Conservation (phyloP, 1,139 yeast species). For the Kodamaea anthophila region DNA sequence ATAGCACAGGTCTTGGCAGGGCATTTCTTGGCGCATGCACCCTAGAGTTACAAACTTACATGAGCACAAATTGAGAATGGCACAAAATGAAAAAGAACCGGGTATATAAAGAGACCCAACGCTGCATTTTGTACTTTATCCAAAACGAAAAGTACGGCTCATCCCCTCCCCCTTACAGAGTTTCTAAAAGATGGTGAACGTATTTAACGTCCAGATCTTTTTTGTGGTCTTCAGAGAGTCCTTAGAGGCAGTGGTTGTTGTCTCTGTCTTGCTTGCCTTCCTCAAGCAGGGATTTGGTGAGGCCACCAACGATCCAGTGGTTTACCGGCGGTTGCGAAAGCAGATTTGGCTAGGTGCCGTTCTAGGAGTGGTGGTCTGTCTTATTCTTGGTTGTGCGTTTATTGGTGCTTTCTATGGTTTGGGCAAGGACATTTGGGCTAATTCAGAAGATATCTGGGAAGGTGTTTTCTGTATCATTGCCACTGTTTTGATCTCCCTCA, state of each 20-base stretch:
- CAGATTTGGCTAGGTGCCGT: conserved; percentile 82
- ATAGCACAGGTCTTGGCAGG: neutral
- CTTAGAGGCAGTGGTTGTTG: conserved; percentile 18
- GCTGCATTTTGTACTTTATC: neutral
- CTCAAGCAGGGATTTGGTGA: conserved; percentile 19
- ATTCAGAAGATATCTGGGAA: conserved; percentile 90
- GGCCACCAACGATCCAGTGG: conserved; percentile 14
- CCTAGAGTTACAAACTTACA: neutral
- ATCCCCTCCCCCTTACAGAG: conserved; percentile 2
- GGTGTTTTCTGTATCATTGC: conserved; percentile 84
- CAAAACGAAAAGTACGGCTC: conserved; percentile 3
- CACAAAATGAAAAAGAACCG: neutral
- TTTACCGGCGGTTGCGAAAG: conserved; percentile 19
- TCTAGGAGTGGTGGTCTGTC: conserved; percentile 66
- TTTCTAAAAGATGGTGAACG: conserved; percentile 12
- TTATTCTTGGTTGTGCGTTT: conserved; percentile 76
- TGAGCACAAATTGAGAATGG: neutral
- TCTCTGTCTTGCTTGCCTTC: conserved; percentile 19
- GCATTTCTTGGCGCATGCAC: conserved; percentile 2
- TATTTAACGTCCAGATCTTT: conserved; percentile 20
- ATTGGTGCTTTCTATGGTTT: conserved; percentile 78
- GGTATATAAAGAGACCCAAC: neutral
- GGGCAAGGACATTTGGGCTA: conserved; percentile 78
- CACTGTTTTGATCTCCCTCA: conserved; percentile 69
- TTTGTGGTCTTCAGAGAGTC: conserved; percentile 21